Conservation (phyloP, 108 stramenopile genomes). For the Skeletonema costatum region DNA sequence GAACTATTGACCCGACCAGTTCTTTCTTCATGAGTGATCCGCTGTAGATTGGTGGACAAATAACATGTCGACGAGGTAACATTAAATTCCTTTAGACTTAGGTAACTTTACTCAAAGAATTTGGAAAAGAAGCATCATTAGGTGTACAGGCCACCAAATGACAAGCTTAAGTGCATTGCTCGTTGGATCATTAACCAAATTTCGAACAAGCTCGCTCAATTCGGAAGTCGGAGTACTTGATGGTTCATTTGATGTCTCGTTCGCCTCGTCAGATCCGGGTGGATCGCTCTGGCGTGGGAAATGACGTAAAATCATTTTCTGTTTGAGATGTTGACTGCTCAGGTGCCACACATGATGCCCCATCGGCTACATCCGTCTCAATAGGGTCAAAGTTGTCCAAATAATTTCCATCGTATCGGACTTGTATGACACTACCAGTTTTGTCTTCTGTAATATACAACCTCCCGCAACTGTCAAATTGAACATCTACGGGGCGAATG, state of each 20-base stretch:
- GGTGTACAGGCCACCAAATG: neutral
- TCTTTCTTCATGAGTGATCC: constrained; percentile 58
- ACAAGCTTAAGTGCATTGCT: neutral
- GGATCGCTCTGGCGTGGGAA: neutral
- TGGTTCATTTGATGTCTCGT: neutral
- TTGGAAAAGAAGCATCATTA: neutral
- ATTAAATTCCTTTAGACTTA: neutral
- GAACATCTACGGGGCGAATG: constrained; percentile 77
- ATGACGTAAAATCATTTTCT: neutral
- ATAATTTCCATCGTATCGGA: constrained; percentile 29
- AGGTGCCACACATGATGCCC: constrained; percentile 12
- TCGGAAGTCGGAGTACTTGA: neutral
- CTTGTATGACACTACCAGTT: constrained; percentile 42
- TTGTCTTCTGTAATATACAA: constrained; percentile 72
- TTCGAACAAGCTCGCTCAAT: neutral
- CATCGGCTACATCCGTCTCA: constrained; percentile 41
- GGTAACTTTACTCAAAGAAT: neutral
- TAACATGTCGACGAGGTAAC: neutral
- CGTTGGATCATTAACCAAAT: neutral
- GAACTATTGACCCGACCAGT: constrained; percentile 80
- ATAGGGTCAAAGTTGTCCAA: constrained; percentile 12
- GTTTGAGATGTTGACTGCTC: neutral
- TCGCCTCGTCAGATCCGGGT: neutral
- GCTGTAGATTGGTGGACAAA: no score
- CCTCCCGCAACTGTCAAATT: constrained; percentile 75